Evolutionary conservation across 2,329 filamentous ascomycete genomes (phyloP).

Genomic region (Aureobasidium pullulans): DNA sequence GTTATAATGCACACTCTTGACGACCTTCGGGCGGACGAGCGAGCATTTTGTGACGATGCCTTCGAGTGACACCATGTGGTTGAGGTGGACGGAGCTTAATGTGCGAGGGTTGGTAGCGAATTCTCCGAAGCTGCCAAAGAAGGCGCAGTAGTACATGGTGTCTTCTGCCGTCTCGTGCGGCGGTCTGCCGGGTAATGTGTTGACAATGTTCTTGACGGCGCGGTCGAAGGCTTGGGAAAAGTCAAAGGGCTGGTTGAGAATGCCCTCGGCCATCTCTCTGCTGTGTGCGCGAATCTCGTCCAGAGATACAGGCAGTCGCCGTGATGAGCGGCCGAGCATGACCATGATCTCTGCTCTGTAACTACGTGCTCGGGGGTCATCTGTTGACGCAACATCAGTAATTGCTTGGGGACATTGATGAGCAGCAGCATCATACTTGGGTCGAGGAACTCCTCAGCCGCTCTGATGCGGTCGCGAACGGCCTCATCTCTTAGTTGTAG

Average conservation of each 20-base stretch:
- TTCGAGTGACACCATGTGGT: conserved; percentile 94
- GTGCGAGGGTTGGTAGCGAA: conserved; percentile 93
- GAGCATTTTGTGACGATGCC: conserved; percentile 97
- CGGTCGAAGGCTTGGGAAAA: conserved; percentile 81
- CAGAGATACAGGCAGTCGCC: conserved; percentile 53
- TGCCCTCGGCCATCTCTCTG: conserved; percentile 67
- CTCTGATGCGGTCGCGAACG: conserved; percentile 72
- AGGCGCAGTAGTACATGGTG: conserved; percentile 89
- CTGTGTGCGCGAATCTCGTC: conserved; percentile 90
- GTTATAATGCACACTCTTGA: conserved; percentile 96
- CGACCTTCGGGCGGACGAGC: conserved; percentile 90
- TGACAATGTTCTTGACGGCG: conserved; percentile 81
- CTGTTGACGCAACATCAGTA: conserved; percentile 30
- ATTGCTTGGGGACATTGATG: conserved; percentile 2
- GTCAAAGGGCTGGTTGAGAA: conserved; percentile 83
- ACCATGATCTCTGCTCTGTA: conserved; percentile 85
- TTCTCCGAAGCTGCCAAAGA: conserved; percentile 89
- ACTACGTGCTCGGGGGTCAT: conserved; percentile 52
- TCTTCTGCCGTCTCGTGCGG: conserved; percentile 71
- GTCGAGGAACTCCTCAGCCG: conserved; percentile 88
- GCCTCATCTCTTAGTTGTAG: conserved; percentile 77
- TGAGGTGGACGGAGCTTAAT: conserved; percentile 78
- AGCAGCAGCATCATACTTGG: conserved; percentile 53
- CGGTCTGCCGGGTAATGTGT: conserved; percentile 67
- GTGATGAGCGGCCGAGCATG: conserved; percentile 57